A percentile compares a stretch with the other conserved stretches of the same genome.
These are phyloP conservation scores for Zymoseptoria brevis DNA, from an alignment of 2,329 filamentous ascomycete genomes.

Conservation along the genomic window DNA sequence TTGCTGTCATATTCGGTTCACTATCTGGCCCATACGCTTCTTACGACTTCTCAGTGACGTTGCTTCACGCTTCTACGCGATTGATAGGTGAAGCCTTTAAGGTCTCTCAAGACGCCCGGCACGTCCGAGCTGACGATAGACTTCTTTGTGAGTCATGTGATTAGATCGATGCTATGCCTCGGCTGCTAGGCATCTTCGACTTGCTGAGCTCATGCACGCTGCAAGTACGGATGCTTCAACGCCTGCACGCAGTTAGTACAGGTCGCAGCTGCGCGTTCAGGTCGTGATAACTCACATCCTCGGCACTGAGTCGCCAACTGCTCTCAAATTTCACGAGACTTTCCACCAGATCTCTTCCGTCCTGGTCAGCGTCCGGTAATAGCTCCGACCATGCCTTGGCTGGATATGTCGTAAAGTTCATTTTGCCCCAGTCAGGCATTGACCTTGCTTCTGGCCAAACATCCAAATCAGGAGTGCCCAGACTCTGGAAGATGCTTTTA, in stretches of 20 bases:
- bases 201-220: background rate
- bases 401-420: conserved; percentile 70
- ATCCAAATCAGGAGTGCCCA: conserved; percentile 75
- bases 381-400: conserved; percentile 60
- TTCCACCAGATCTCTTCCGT: conserved; percentile 58
- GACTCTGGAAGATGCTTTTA: conserved; percentile 80
- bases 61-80: too few relatives aligned
- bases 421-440: conserved; percentile 82
- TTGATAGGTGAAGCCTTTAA: too few relatives aligned
- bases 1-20: too few relatives aligned
- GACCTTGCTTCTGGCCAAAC: conserved; percentile 69
- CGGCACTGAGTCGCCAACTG: conserved; percentile 57
- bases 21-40: too few relatives aligned
- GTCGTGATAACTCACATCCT: conserved; percentile 40
- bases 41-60: too few relatives aligned
- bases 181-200: background rate
- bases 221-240: conserved; percentile 11
- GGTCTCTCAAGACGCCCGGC: too few relatives aligned
- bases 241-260: conserved; percentile 7
- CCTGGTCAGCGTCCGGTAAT: conserved; percentile 51
- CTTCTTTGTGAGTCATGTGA: too few relatives aligned
- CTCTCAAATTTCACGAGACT: conserved; percentile 67
- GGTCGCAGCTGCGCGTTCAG: background rate
- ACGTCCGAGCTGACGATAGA: too few relatives aligned
- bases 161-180: background rate